These are phyloP conservation scores for Rhinocladiella similis DNA, from an alignment of 2,329 filamentous ascomycete species.

Conservation along the genomic window DNA sequence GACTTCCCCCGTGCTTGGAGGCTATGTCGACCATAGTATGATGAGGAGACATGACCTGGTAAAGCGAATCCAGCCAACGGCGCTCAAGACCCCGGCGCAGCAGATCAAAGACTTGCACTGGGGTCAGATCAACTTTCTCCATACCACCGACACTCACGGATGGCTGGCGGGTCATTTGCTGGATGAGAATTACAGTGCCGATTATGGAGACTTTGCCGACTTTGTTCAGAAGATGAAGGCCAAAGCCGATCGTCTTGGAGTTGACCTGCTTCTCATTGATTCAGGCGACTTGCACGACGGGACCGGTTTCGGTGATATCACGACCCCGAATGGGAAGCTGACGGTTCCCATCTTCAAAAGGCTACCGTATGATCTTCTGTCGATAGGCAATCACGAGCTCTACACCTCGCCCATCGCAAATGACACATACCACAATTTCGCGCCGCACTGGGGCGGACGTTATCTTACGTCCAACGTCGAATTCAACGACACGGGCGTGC, in stretches of 20 bases:
- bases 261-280: conserved; percentile 62
- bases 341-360: conserved; percentile 56
- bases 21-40: conserved; percentile 25
- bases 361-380: conserved; percentile 55
- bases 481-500: conserved; percentile 46
- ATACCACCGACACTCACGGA: conserved; percentile 93
- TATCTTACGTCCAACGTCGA: conserved; percentile 56
- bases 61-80: conserved; percentile 27
- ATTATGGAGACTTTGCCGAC: conserved; percentile 66
- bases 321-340: conserved; percentile 56
- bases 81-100: conserved; percentile 21
- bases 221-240: conserved; percentile 62
- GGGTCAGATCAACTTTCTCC: conserved; percentile 66
- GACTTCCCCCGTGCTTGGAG: conserved; percentile 27
- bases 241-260: conserved; percentile 56
- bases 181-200: conserved; percentile 81
- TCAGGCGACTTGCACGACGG: conserved; percentile 67
- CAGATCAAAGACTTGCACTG: conserved; percentile 49
- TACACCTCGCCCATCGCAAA: conserved; percentile 64
- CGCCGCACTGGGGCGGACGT: conserved; percentile 56
- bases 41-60: conserved; percentile 26
- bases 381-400: conserved; percentile 65
- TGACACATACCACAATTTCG: conserved; percentile 61
- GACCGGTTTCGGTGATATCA: conserved; percentile 62
- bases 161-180: conserved; percentile 93